Evolutionary conservation across 345 rosid genomes (phyloP), one percentile per base, ranked within the genome.

Genomic region (Camelina hispida): DNA sequence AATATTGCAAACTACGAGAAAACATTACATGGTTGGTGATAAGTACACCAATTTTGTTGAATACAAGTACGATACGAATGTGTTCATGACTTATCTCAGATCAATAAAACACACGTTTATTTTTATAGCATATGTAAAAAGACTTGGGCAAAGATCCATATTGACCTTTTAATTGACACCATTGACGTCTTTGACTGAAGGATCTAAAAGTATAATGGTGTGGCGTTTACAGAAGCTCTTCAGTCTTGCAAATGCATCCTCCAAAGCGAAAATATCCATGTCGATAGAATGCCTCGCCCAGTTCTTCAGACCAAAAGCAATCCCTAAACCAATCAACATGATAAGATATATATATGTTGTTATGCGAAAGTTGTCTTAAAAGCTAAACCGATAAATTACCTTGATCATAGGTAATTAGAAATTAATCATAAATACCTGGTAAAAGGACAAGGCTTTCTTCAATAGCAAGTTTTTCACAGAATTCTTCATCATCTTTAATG

Each of bases 271-370:
- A 3, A 3, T 25, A 25, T 40, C 79, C 79, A 75, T 75, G 57
- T 75, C 74, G 4, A 75, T 68, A 18, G 74, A 68, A 22, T 75
- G 79, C 57, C 79, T 75, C 28, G 55, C 10, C 74, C 79, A 75
- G 11, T 61, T 53, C 55, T 16, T 43, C 18, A 32, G 69, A 10
- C 95, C 90, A 30, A 86, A 81, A 23, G 84, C 82, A 18, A 66
- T n/a, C 48, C 93, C 97, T 91, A 84, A 43, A 55, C 6, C 30
- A 28, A 20, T 61, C n/a, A 56, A 50, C 16, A 69, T 59, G 4
- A 47, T 43, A 38, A 63, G n/a, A n/a, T 15, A 74, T 56, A 25
- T 14, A 1, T 25, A 25, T 25, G 28, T 25, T 25, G 28, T 25
- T 25, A 25, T 23, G 40, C 16, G n/a, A 14, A 10, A 60, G 8